Evolutionary conservation across 2,329 filamentous ascomycete species (phyloP).

Genomic region (Alternaria consortialis): DNA sequence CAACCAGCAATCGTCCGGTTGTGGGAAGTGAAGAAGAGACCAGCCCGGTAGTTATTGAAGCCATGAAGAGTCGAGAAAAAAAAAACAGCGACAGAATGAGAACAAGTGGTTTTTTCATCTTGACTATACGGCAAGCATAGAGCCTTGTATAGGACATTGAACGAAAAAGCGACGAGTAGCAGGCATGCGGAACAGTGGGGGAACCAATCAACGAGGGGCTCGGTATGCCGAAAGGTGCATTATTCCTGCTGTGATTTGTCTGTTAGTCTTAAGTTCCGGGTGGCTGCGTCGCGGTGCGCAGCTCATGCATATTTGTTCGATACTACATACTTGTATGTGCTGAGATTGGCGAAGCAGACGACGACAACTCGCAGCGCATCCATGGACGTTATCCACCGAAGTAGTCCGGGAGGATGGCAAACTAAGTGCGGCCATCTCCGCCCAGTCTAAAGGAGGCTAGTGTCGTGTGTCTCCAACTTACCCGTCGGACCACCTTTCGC

Average conservation of each 20-base stretch:
- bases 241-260: conserved; percentile 15
- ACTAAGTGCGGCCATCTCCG: conserved; percentile 17
- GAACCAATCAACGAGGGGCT: conserved; percentile 15
- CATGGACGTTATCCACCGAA: not conserved
- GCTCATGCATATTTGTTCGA: conserved; percentile 11
- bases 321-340: conserved; percentile 13
- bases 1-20: not conserved
- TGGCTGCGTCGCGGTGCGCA: conserved; percentile 17
- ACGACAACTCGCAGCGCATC: conserved; percentile 18
- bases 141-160: conserved; percentile 13
- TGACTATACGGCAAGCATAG: not conserved
- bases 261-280: not conserved
- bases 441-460: conserved; percentile 16
- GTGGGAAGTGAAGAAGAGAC: conserved; percentile 4
- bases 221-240: conserved; percentile 24
- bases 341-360: conserved; percentile 23
- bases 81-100: not conserved
- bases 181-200: conserved; percentile 12
- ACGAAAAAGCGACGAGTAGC: conserved; percentile 31
- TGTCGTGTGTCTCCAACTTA: conserved; percentile 14
- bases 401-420: conserved; percentile 9
- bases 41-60: conserved; percentile 9
- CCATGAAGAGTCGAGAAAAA: conserved; percentile 2
- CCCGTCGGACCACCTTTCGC: conserved; percentile 26
- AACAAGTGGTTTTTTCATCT: not conserved